phyloP scores from a whole-genome alignment of 2,329 filamentous ascomycete species.

The Graphiopsis chlorocephala region DNA sequence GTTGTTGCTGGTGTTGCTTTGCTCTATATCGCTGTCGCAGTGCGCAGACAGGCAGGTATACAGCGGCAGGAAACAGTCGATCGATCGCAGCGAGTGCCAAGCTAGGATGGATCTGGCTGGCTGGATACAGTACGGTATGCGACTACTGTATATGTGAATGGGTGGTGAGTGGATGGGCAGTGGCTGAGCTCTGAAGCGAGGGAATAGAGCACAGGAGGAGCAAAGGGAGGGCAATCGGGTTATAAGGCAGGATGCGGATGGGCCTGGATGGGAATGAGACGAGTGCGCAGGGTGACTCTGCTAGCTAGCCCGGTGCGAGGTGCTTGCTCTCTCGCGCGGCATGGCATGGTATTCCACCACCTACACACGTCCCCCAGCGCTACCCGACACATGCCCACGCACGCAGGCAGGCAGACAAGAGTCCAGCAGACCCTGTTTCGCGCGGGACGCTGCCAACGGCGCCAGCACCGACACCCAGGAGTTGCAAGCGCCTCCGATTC shows the following conservation, averaged over 20 bases:
- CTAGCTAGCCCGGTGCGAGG: slow-evolving; percentile 6
- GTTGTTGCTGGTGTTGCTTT: neutral
- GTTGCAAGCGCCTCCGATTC: slow-evolving; percentile 11
- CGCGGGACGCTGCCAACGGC: slow-evolving; percentile 7
- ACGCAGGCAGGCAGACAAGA: neutral
- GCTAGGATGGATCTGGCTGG: slow-evolving; percentile 9
- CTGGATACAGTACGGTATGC: neutral
- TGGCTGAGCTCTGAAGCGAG: slow-evolving; percentile 9
- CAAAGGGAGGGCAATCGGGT: neutral
- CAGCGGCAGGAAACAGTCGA: neutral
- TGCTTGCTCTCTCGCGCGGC: neutral
- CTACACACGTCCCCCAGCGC: slow-evolving; percentile 12
- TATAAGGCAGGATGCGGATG: slow-evolving; percentile 3
- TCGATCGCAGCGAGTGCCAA: neutral
- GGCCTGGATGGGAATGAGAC: slow-evolving; percentile 1
- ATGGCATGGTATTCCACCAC: slow-evolving; percentile 12
- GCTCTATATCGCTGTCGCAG: neutral
- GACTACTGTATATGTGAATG: neutral
- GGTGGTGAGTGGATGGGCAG: neutral
- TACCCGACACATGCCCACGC: slow-evolving; percentile 6
- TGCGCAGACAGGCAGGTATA: too few relatives aligned
- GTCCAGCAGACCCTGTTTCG: slow-evolving; percentile 17
- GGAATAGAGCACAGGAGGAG: neutral
- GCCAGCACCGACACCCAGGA: slow-evolving; percentile 14
- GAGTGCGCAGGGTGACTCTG: slow-evolving; percentile 6